These are phyloP conservation scores for Tranzscheliella williamsii DNA, from an alignment of 1,284 basidiomycete species.

Conservation along the genomic window DNA sequence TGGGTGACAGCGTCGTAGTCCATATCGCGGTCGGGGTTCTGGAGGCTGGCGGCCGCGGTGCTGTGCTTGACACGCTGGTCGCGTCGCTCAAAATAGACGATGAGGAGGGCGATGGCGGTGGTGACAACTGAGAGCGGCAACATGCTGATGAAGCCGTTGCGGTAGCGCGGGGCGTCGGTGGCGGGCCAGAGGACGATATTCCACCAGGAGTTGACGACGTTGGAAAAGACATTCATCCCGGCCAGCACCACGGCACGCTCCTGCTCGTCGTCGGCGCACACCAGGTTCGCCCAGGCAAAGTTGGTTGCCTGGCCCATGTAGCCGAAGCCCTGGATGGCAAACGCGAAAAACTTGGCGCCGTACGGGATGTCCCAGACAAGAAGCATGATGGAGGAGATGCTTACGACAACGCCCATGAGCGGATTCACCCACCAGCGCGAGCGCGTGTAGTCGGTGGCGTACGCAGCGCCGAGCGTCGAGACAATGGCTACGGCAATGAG, in stretches of 20 bases:
- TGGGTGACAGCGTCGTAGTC: neutral
- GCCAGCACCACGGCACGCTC: slow-evolving; percentile 47
- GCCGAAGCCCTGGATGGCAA: slow-evolving; percentile 45
- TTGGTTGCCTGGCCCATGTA: slow-evolving; percentile 57
- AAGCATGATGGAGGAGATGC: slow-evolving; percentile 32
- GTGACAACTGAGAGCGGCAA: slow-evolving; percentile 26
- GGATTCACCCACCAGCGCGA: slow-evolving; percentile 32
- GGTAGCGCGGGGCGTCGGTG: slow-evolving; percentile 41
- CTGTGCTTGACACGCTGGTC: slow-evolving; percentile 8
- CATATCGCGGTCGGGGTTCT: neutral
- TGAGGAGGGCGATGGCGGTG: slow-evolving; percentile 19
- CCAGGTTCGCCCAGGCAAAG: slow-evolving; percentile 59
- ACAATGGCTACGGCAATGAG: slow-evolving; percentile 40
- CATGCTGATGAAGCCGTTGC: slow-evolving; percentile 49
- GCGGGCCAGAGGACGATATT: slow-evolving; percentile 48
- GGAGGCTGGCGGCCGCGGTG: neutral
- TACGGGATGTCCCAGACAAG: slow-evolving; percentile 46
- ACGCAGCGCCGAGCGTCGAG: slow-evolving; percentile 29
- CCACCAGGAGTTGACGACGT: slow-evolving; percentile 53
- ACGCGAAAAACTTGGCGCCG: slow-evolving; percentile 45
- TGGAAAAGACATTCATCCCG: slow-evolving; percentile 41
- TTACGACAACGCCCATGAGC: slow-evolving; percentile 28
- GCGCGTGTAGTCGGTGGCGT: slow-evolving; percentile 24
- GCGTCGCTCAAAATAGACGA: slow-evolving; percentile 24
- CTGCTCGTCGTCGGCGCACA: slow-evolving; percentile 47